Evolutionary conservation across 495 filamentous ascomycete species (phyloP).

Genomic region (Geoglossum glabrum): DNA sequence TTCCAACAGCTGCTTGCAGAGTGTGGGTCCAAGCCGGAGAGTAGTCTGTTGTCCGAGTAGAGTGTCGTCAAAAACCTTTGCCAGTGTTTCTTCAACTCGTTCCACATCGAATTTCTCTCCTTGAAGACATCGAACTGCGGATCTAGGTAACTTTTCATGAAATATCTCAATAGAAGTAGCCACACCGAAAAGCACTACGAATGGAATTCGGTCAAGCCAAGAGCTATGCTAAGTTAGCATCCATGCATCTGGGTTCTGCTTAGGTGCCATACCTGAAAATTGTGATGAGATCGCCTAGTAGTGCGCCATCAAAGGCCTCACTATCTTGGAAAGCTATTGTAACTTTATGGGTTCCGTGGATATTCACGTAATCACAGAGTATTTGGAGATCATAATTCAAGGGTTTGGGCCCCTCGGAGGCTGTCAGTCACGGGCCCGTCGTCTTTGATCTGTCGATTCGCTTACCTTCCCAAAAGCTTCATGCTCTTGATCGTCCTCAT

Average conservation of each 20-base stretch:
- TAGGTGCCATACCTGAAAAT: conserved; percentile 45
- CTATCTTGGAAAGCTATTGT: conserved; percentile 73
- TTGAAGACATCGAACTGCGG: conserved; percentile 44
- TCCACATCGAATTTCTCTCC: conserved; percentile 74
- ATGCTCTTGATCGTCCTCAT: conserved; percentile 29
- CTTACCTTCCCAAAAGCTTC: not conserved
- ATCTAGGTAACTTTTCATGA: conserved; percentile 61
- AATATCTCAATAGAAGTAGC: conserved; percentile 83
- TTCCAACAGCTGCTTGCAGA: conserved; percentile 43
- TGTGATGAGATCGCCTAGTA: conserved; percentile 59
- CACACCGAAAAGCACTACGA: conserved; percentile 70
- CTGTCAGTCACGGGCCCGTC: not conserved
- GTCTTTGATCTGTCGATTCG: not conserved
- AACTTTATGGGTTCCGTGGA: conserved; percentile 35
- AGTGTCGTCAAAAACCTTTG: conserved; percentile 54
- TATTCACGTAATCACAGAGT: conserved; percentile 43
- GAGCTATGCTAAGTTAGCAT: conserved; percentile 28
- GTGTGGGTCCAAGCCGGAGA: conserved; percentile 49
- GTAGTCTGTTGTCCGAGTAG: conserved; percentile 31
- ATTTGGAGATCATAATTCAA: conserved; percentile 83
- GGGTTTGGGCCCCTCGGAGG: conserved; percentile 38
- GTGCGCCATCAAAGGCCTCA: conserved; percentile 69
- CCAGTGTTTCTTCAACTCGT: conserved; percentile 51
- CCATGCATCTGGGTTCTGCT: not conserved
- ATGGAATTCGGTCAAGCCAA: conserved; percentile 78